Base-by-base conservation (phyloP, 2,329 filamentous ascomycete species). In the Trichoderma citrinoviride region DNA sequence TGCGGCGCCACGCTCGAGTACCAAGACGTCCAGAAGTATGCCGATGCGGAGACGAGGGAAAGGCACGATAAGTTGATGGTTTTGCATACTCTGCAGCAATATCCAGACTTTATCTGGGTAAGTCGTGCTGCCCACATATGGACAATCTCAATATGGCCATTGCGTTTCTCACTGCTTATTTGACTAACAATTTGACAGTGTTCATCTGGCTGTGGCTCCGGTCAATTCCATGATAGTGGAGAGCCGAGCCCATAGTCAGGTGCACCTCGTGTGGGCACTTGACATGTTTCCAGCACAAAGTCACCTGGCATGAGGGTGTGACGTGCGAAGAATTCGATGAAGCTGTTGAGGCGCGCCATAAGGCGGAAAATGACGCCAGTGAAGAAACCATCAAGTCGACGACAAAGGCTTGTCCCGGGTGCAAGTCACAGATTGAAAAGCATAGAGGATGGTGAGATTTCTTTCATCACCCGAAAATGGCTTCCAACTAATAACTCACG, bases 371-470 rank as follows among this genome's bases (percentile, higher is more conserved):
- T 27, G 25, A 23, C 1, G 60, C 49, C 5, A 62, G 60, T 17
- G 27, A 19, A 6, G 14, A 10, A 19, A 62, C 17, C 7, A 62
- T 62, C 14, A 40, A 25, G 4, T 14, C 3, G 8, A 52, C 37
- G 12, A 62, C 60, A 46, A 62, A 62, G 19, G 8, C 19, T 37
- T 62, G 60, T n/a, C 60, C 60, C 12, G 7, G 10, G 5, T 62
- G 60, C 27, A 17, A 55, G 27, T 49, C 27, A 14, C 49, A 29
- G 25, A 62, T 62, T 47, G 40, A 62, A 15, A 62, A 62, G 25
- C 25, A 62, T 54, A 49, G 60, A 44, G 60, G 60, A 47, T 62
- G 60, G 60, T 62, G 37, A 62, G 60, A 44, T 21, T n/a, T 17
- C 7, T 43, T 43, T 4, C 17, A n/a, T 8, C n/a, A n/a, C 2